Conservation (phyloP, 1,284 basidiomycete species). For the Tilletia caries region DNA sequence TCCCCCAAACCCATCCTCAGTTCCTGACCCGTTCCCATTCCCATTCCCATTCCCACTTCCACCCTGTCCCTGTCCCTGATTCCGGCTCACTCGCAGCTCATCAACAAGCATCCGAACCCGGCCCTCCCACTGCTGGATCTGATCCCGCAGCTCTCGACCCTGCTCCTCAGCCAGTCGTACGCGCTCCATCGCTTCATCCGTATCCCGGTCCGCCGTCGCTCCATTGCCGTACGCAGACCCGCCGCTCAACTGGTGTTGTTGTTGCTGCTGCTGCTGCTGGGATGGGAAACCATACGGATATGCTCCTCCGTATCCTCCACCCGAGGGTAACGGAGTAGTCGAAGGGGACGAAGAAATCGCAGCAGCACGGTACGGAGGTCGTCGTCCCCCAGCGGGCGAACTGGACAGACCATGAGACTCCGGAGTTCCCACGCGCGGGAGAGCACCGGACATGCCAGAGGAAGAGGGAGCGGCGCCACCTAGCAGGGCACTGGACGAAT, state of each 20-base stretch:
- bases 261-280: not conserved
- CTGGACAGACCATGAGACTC: not conserved
- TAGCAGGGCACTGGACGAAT: too few species aligned
- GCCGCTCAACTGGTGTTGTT: too few species aligned
- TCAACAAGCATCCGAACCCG: not conserved
- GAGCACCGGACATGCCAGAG: not conserved
- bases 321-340: not conserved
- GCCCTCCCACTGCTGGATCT: conserved; percentile 11
- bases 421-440: not conserved
- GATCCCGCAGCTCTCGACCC: not conserved
- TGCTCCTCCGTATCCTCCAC: not conserved
- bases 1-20: not conserved
- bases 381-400: not conserved
- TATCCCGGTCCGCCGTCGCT: not conserved
- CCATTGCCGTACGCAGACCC: too few species aligned
- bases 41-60: not conserved
- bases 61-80: too few species aligned
- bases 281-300: not conserved
- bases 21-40: not conserved
- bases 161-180: conserved; percentile 6
- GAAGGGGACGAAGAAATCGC: not conserved
- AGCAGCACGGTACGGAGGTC: not conserved
- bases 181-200: not conserved
- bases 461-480: too few species aligned
- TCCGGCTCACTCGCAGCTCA: not conserved